Evolutionary conservation across 2,329 filamentous ascomycete genomes (phyloP), one percentile per base, ranked within the genome.

Genomic region (Trichoderma cornu-damae): DNA sequence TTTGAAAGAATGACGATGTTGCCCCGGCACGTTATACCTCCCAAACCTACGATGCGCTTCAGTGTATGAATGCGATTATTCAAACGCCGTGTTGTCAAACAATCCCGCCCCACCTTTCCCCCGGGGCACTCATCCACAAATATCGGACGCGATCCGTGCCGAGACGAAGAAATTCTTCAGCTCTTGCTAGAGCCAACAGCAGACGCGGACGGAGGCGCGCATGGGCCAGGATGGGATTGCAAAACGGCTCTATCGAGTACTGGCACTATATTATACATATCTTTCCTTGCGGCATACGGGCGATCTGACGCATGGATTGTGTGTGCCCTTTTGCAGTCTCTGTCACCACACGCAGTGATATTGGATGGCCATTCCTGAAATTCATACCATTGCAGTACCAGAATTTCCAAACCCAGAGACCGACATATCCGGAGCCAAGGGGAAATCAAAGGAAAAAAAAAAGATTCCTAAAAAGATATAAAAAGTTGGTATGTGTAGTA

Each of bases 21-120:
- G n/a, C n/a, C n/a, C n/a, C n/a, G n/a, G n/a, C n/a, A n/a, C n/a
- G n/a, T n/a, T n/a, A n/a, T n/a, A n/a, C n/a, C n/a, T n/a, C n/a
- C n/a, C n/a, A n/a, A n/a, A n/a, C n/a, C n/a, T n/a, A n/a, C n/a
- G n/a, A n/a, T n/a, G n/a, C n/a, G n/a, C n/a, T n/a, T n/a, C n/a
- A n/a, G n/a, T n/a, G n/a, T 6, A 30, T 30, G 5, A 30, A 30
- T 30, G 28, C 3, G 28, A n/a, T n/a, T n/a, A n/a, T n/a, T n/a
- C n/a, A n/a, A n/a, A n/a, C n/a, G n/a, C n/a, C n/a, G n/a, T n/a
- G n/a, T n/a, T n/a, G n/a, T n/a, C n/a, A n/a, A n/a, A n/a, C n/a
- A n/a, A n/a, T n/a, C n/a, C n/a, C n/a, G 37, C 32, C 40, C 50
- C 50, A 53, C 50, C 44, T 53, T n/a, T n/a, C n/a, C 34, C 37